These are phyloP conservation scores for Alisma plantagoaquatica DNA, from an alignment of 106 monocot genomes.

Conservation along the genomic window DNA sequence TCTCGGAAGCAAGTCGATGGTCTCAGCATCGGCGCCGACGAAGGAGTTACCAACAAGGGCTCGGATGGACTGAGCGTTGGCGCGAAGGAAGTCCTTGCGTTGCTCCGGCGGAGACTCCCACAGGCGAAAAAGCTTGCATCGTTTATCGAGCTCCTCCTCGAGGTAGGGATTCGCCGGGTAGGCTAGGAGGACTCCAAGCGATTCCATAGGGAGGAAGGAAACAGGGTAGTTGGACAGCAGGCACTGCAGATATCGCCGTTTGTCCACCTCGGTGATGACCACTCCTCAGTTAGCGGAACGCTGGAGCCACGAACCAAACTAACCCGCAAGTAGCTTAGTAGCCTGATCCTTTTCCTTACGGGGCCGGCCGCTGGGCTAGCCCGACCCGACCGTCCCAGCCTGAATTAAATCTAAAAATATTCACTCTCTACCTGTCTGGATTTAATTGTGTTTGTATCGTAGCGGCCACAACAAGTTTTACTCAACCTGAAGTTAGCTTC, in stretches of 20 bases:
- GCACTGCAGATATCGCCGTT: too few species aligned
- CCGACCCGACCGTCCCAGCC: too few species aligned
- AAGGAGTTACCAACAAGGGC: constrained; percentile 33
- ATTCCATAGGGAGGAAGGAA: constrained; percentile 9
- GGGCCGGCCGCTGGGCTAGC: too few species aligned
- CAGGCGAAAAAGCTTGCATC: constrained; percentile 40
- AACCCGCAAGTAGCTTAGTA: too few species aligned
- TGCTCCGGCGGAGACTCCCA: constrained; percentile 21
- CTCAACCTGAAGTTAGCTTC: too few species aligned
- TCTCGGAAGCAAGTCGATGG: constrained; percentile 30
- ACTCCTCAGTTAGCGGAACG: not conserved
- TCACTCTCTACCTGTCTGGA: too few species aligned
- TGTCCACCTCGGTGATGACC: too few species aligned
- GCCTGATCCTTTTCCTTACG: too few species aligned
- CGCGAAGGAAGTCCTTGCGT: constrained; percentile 19
- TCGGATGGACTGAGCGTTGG: constrained; percentile 25
- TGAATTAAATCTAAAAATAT: too few species aligned
- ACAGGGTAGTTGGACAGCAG: not conserved
- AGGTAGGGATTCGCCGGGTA: constrained; percentile 35
- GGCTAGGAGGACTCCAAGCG: constrained; percentile 36
- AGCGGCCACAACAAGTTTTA: too few species aligned
- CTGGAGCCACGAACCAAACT: too few species aligned
- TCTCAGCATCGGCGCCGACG: constrained; percentile 31
- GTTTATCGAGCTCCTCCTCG: constrained; percentile 31
- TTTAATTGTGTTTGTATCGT: too few species aligned